phyloP scores from a whole-genome alignment of 1,284 basidiomycete genomes.

The Sporisorium iseilematis-ciliati region DNA sequence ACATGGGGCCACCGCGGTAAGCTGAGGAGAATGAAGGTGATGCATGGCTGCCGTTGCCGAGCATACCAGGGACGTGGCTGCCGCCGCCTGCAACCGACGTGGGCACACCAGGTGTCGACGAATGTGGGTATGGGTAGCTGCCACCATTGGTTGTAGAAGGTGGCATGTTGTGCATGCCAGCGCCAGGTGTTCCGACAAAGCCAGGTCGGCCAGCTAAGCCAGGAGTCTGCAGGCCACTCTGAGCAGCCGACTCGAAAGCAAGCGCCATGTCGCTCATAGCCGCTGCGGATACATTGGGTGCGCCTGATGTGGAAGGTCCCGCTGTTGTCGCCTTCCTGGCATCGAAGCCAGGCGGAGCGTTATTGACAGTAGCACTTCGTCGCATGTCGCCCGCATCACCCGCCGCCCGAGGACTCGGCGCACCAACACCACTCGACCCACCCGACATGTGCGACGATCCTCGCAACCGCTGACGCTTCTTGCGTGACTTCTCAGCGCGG shows the following conservation, averaged over 20 bases:
- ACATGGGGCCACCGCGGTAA: constrained; percentile 14
- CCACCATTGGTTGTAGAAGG: constrained; percentile 10
- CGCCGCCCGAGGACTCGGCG: constrained; percentile 18
- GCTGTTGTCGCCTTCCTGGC: constrained; percentile 1
- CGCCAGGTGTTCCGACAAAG: constrained; percentile 15
- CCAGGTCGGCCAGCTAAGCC: constrained; percentile 18
- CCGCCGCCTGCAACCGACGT: not conserved
- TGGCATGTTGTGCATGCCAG: constrained; percentile 5
- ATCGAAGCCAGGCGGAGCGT: constrained; percentile 17
- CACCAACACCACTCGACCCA: constrained; percentile 25
- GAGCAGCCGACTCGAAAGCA: constrained; percentile 43
- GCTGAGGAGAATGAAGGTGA: constrained; percentile 26
- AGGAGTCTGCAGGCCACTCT: constrained; percentile 31
- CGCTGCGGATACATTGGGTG: constrained; percentile 8
- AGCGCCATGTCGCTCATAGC: constrained; percentile 49
- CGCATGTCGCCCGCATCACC: constrained; percentile 22
- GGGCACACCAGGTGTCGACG: constrained; percentile 10
- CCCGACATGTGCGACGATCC: constrained; percentile 40
- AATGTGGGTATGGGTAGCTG: constrained; percentile 11
- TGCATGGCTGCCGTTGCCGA: constrained; percentile 15
- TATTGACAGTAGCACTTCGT: not conserved
- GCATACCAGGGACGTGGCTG: constrained; percentile 11
- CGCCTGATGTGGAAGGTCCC: constrained; percentile 9
- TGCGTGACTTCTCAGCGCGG: constrained; percentile 42
- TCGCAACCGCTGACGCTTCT: constrained; percentile 45